Base-by-base conservation (phyloP, 257 asterid genomes). In the Ballota nigra region DNA sequence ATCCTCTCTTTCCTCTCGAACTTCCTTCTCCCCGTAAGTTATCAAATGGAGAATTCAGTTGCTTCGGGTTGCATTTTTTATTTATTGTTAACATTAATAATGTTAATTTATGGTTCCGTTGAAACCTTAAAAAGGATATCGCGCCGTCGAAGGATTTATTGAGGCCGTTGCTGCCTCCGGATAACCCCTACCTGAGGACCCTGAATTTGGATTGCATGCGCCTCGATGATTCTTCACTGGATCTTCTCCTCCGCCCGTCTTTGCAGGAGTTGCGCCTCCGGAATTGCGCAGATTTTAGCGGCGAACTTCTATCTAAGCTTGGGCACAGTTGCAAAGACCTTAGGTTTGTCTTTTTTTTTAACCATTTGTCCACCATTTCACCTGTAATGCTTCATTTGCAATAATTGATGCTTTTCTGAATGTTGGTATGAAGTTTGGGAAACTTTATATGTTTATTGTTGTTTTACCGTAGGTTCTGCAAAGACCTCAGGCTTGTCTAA, bases 201-300 rank as follows among this genome's bases (percentile, higher is more conserved):
- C 59, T 94, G 79, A 88, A 86, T 81, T 72, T 94, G 47, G 93
- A 94, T 61, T 91, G 97, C 87, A 79, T 84, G 74, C 96, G 95
- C 70, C 90, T 94, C 28, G 90, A 89, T 56, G 99, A 94, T 86
- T 83, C 85, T 9, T 86, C 88, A n/a, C 79, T 91, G 58, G 86
- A 80, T 71, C 80, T 73, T 40, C 75, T 95, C 47, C 70, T 83
- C 65, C 86, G 82, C 1, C 95, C 96, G 56, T 82, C 95, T 72
- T 71, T 95, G 80, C 90, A 85, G 12, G 96, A 89, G 77, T 78
- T 92, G 41, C 83, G 71, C 83, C 92, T 95, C 69, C 87, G 84
- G 5, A 86, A 91, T 73, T 94, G 99, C 57, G 79, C 78, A 0
- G 87, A 88, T 78, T 94, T 92, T 68, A 91, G 93, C 70, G 98